Percentiles rank a stretch among this genome's conserved stretches.
Conservation (phyloP, 257 asterid species). For the Knoxia roxburghii region DNA sequence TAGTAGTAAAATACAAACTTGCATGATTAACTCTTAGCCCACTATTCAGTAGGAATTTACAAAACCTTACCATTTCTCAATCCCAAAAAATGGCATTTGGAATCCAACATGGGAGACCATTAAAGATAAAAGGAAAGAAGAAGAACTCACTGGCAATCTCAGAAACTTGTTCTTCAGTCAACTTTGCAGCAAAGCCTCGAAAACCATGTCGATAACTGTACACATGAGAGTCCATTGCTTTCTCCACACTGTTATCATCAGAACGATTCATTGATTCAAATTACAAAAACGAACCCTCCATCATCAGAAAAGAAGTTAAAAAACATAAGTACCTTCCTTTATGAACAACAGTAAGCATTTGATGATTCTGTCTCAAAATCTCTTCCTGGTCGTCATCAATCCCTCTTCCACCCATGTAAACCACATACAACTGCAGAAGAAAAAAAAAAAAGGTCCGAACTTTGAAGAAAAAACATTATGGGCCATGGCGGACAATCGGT, state of each 20-base stretch:
- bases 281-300: slow-evolving; percentile 2
- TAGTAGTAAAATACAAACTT: background rate
- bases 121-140: background rate
- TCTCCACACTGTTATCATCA: slow-evolving; percentile 60
- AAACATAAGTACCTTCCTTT: slow-evolving; percentile 57
- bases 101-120: background rate
- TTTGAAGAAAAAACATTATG: background rate
- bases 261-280: slow-evolving; percentile 14
- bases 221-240: slow-evolving; percentile 78
- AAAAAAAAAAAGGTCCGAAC: background rate
- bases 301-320: slow-evolving; percentile 4
- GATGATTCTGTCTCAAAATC: slow-evolving; percentile 63
- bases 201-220: slow-evolving; percentile 84
- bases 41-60: background rate
- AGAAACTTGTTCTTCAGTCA: slow-evolving; percentile 77
- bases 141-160: slow-evolving; percentile 54
- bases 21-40: background rate
- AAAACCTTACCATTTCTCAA: slow-evolving; percentile 1
- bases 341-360: slow-evolving; percentile 65
- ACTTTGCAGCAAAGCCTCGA: slow-evolving; percentile 94
- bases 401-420: slow-evolving; percentile 83
- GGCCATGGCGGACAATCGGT: too few species aligned
- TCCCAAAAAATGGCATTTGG: background rate
- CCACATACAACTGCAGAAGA: slow-evolving; percentile 73
- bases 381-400: slow-evolving; percentile 70